Percentiles rank a stretch among this genome's conserved stretches.
Conservation (phyloP, 2,329 filamentous ascomycete genomes). For the Diplocarpon mali region DNA sequence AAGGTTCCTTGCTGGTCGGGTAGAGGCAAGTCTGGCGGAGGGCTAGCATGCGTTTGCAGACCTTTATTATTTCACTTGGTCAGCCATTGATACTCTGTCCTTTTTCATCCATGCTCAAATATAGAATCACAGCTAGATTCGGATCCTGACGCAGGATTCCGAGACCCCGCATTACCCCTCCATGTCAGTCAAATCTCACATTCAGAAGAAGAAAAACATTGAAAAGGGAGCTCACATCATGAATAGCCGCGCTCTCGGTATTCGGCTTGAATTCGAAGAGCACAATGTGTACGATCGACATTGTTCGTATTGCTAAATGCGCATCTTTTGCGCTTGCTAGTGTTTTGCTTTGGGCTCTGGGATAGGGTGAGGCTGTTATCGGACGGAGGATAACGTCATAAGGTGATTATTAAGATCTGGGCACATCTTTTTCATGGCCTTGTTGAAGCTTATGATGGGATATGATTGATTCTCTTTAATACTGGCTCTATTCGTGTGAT, state of each 20-base stretch:
- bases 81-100: neutral
- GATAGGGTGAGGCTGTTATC: too few species aligned
- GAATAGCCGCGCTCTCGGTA: conserved; percentile 36
- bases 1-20: conserved; percentile 44
- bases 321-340: too few species aligned
- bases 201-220: neutral
- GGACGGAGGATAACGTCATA: neutral
- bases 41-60: conserved; percentile 43
- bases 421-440: neutral
- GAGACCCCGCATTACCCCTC: conserved; percentile 11
- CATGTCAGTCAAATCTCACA: neutral
- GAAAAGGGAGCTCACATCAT: conserved; percentile 34
- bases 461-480: neutral
- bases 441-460: neutral
- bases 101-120: neutral
- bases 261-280: conserved; percentile 53
- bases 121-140: too few species aligned
- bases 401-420: neutral
- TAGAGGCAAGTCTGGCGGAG: conserved; percentile 49
- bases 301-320: neutral
- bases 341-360: too few species aligned
- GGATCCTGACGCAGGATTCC: too few species aligned
- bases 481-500: too few species aligned
- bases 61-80: conserved; percentile 28
- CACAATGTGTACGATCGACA: conserved; percentile 56